Percentiles rank a stretch among this genome's conserved stretches.
These are phyloP conservation scores for Aureobasidium sp. DNA, from an alignment of 2,329 filamentous ascomycete species.

Conservation along the genomic window DNA sequence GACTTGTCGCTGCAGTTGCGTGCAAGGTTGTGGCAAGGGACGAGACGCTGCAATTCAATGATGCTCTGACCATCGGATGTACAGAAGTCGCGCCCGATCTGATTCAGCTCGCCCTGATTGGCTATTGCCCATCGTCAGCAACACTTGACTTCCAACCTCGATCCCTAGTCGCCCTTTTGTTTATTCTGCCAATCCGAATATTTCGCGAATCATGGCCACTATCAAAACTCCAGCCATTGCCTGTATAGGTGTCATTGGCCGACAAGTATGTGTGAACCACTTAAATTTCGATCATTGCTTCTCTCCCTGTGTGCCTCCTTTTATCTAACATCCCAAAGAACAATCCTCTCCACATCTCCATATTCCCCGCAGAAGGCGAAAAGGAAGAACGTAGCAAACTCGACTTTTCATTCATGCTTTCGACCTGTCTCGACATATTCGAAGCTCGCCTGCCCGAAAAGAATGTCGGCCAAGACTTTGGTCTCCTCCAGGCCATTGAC, in stretches of 20 bases:
- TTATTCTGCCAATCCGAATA: not conserved
- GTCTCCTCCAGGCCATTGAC: slow-evolving; percentile 86
- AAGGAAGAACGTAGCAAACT: slow-evolving; percentile 64
- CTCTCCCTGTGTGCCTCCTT: not conserved
- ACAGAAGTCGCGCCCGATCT: not conserved
- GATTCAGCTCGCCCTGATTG: not conserved
- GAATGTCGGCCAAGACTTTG: slow-evolving; percentile 73
- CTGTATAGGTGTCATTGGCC: slow-evolving; percentile 88
- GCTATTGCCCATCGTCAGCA: not conserved
- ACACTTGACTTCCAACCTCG: not conserved
- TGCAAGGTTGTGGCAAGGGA: slow-evolving; percentile 11
- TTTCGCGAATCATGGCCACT: not conserved
- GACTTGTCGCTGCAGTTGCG: slow-evolving; percentile 1
- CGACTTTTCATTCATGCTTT: slow-evolving; percentile 86
- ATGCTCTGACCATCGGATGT: not conserved
- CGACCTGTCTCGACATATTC: slow-evolving; percentile 88
- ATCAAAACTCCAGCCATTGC: slow-evolving; percentile 66
- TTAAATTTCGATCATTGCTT: not conserved
- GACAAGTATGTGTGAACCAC: slow-evolving; percentile 57
- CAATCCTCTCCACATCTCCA: slow-evolving; percentile 87
- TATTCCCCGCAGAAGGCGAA: slow-evolving; percentile 62
- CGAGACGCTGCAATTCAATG: slow-evolving; percentile 10
- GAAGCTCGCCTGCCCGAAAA: slow-evolving; percentile 72
- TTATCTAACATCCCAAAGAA: slow-evolving; percentile 52
- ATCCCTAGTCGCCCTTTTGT: slow-evolving; percentile 3